phyloP scores from a whole-genome alignment of 202 grass and related monocot genomes.

The Elaeis oleifera region DNA sequence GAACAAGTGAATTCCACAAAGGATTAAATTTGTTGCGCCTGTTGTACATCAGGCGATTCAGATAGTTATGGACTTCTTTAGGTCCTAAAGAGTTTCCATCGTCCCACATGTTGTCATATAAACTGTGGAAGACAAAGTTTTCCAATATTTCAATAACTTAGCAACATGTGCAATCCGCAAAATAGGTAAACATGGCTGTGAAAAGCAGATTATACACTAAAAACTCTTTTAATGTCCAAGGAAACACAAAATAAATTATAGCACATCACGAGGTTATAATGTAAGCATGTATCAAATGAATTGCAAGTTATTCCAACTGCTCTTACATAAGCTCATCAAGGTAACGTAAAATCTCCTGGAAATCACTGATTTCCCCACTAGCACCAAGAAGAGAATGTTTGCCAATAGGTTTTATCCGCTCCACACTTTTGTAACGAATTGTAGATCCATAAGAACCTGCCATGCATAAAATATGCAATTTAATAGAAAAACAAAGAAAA shows the following conservation, averaged over 20 bases:
- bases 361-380: conserved; percentile 93
- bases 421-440: conserved; percentile 92
- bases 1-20: conserved; percentile 88
- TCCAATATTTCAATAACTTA: no score
- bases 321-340: conserved; percentile 94
- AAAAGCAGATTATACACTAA: no score
- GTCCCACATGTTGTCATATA: conserved; percentile 97
- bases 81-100: conserved; percentile 95
- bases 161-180: no score
- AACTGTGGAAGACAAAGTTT: conserved; percentile 26
- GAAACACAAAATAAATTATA: no score
- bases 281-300: background rate
- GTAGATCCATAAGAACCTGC: conserved; percentile 96
- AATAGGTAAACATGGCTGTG: no score
- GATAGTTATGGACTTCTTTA: conserved; percentile 83
- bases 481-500: background rate
- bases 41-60: conserved; percentile 95
- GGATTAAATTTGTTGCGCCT: conserved; percentile 97
- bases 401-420: conserved; percentile 83
- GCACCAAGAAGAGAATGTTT: conserved; percentile 94
- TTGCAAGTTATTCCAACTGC: background rate
- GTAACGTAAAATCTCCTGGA: conserved; percentile 97
- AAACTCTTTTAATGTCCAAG: no score
- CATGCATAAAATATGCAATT: background rate
- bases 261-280: background rate